Base-by-base conservation (phyloP, 75 land plant species). In the Chamaecyparis obtusa region DNA sequence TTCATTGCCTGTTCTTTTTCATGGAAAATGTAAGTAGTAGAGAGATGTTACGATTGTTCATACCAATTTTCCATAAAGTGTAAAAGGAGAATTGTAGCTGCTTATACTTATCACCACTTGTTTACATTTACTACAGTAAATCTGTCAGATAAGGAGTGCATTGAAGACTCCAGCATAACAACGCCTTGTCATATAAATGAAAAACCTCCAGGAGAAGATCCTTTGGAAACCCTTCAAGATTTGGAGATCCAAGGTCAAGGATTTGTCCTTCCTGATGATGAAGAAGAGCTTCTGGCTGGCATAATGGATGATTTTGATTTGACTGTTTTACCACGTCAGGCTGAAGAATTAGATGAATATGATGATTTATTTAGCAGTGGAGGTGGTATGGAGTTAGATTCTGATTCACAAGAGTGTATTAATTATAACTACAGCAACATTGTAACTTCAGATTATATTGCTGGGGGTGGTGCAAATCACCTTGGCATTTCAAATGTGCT, bases 361-460 rank as follows among this genome's bases (percentile, higher is more conserved):
- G 99, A 97, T 91, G 99, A 97, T 91, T 87, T 97, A 32, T 97
- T 97, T 92, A 93, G 95, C 37, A 96, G 95, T 89, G 94, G 93
- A 75, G 99, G 99, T 60, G 99, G 99, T 17, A 76, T 97, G 90
- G 99, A 97, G 84, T 84, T 96, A 80, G 99, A 97, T 86, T 87
- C 74, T 39, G 94, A 95, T 85, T 74, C 89, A 13, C 92, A 89
- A 15, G 97, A 95, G 37, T 91, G 86, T 36, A 78, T 93, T 33
- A 92, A 85, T 71, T 80, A 85, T 49, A 88, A 90, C 39, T 83
- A 91, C 86, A 89, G 91, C 72, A 93, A 86, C 32, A 30, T 90
- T 2, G 89, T 90, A 55, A 3, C 91, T 0, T 48, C 85, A 80
- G 93, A 94, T 91, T 89, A 87, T 7, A 83, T 84, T 69, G 39